Evolutionary conservation across 176 grass and related monocot genomes (phyloP), one percentile per base, ranked within the genome.

Genomic region (Ananas comosus): DNA sequence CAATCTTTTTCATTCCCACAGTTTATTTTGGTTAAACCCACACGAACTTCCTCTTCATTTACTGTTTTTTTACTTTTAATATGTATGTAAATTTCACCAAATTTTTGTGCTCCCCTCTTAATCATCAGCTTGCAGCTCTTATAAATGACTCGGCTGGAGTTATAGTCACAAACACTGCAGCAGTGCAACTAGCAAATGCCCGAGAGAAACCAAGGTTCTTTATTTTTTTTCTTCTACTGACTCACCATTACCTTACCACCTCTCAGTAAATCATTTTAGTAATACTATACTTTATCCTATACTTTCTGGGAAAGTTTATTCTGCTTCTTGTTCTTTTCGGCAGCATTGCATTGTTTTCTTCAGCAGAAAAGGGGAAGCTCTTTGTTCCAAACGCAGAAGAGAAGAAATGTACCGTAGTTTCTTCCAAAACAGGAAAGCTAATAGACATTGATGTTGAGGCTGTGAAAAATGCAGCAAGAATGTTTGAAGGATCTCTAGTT

Each of bases 101-200:
- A 12, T 13, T 59, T 27, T 74, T 61, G 11, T n/a, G 16, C 49
- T 13, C 0, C 6, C 12, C 9, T 49, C 53, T 50, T 3, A 12
- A 47, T 63, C 28, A 53, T 53, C 51, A 97, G 89, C 89, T 97
- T 56, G 88, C 94, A 63, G 83, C 84, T 75, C 63, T 97, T 14
- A 83, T 93, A 50, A 88, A 88, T 51, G 94, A 97, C 64, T 88
- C 89, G 2, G 89, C 75, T 1, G 86, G 86, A 10, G 86, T 93
- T 0, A 77, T 97, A 10, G 72, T 81, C 7, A 97, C 89, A 51
- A 97, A 97, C 85, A 97, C 93, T 51, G 86, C 89, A 24, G 93
- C 89, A 22, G 77, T 97, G 18, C 89, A 83, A 82, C 81, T 97
- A 3, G 89, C 93, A 28, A 88, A 87, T 29, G 86, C 93, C 28